A percentile compares a stretch with the other conserved stretches of the same genome.
These are phyloP conservation scores for Carex scoparia DNA, from an alignment of 176 grass and related monocot species.

Conservation along the genomic window DNA sequence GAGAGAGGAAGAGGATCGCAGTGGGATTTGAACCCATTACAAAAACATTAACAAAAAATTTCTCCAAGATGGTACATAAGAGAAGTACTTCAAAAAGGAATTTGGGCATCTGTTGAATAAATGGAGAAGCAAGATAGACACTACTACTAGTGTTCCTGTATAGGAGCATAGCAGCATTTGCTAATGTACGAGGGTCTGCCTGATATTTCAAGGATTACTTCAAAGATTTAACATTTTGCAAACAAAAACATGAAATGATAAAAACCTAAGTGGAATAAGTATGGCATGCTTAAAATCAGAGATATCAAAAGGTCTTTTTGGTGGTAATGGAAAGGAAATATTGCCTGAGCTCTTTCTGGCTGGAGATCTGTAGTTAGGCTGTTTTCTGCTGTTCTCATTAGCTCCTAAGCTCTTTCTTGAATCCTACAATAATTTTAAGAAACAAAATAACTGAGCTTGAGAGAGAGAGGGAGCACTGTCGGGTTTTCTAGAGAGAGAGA, in stretches of 20 bases:
- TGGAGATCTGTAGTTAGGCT: slow-evolving; percentile 38
- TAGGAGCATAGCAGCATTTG: neutral
- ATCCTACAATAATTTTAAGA: slow-evolving; percentile 19
- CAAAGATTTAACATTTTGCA: neutral
- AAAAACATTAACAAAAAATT: neutral
- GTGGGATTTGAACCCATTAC: neutral
- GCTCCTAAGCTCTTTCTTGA: slow-evolving; percentile 48
- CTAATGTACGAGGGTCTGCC: neutral
- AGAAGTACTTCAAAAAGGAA: too few species aligned
- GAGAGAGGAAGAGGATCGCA: too few species aligned
- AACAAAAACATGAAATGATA: neutral
- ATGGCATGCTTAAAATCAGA: neutral
- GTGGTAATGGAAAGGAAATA: slow-evolving; percentile 12
- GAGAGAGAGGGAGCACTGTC: neutral
- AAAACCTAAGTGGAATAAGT: neutral
- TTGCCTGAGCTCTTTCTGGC: slow-evolving; percentile 74
- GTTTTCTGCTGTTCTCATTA: slow-evolving; percentile 48
- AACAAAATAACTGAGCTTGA: neutral
- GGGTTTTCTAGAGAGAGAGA: neutral
- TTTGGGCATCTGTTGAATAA: neutral
- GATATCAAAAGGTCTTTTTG: neutral
- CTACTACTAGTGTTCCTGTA: neutral
- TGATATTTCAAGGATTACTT: neutral
- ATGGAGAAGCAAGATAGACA: neutral
- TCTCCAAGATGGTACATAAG: neutral